Percentiles rank a stretch among this genome's conserved stretches.
These are phyloP conservation scores for Triticum urartu DNA, from an alignment of 176 grass and related monocot species.

Conservation along the genomic window DNA sequence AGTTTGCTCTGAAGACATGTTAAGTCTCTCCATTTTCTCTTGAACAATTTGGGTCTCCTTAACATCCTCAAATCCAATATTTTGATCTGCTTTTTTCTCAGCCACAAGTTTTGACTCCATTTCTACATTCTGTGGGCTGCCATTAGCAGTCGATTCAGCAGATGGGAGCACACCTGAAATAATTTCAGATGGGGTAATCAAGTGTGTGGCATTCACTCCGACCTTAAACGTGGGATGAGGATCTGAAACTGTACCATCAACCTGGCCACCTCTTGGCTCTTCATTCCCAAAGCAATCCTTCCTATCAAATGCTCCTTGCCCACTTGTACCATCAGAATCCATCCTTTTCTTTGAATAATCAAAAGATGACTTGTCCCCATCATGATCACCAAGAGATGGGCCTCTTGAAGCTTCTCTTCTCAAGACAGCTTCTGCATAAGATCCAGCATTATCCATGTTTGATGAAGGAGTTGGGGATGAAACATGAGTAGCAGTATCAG, in stretches of 20 bases:
- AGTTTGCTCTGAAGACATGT: constrained; percentile 32
- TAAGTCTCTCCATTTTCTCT: constrained; percentile 43
- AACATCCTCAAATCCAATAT: constrained; percentile 37
- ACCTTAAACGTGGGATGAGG: constrained; percentile 47
- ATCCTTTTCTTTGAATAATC: constrained; percentile 45
- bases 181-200: constrained; percentile 82
- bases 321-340: constrained; percentile 29
- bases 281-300: constrained; percentile 43
- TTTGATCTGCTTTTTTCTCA: constrained; percentile 39
- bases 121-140: constrained; percentile 32
- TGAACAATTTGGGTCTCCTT: constrained; percentile 53
- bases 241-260: constrained; percentile 45
- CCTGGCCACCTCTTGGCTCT: constrained; percentile 37
- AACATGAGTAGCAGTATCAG: constrained; percentile 38
- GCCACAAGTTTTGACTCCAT: constrained; percentile 38
- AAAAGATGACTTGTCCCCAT: constrained; percentile 41
- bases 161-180: constrained; percentile 65
- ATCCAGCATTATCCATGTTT: constrained; percentile 47
- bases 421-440: constrained; percentile 36
- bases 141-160: constrained; percentile 31
- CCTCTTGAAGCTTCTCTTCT: constrained; percentile 47
- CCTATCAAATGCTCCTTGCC: constrained; percentile 30
- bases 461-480: constrained; percentile 33
- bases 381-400: constrained; percentile 47
- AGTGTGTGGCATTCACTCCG: constrained; percentile 44